Evolutionary conservation across 139 green algal genomes (phyloP).

Genomic region (Closterium sp.): DNA sequence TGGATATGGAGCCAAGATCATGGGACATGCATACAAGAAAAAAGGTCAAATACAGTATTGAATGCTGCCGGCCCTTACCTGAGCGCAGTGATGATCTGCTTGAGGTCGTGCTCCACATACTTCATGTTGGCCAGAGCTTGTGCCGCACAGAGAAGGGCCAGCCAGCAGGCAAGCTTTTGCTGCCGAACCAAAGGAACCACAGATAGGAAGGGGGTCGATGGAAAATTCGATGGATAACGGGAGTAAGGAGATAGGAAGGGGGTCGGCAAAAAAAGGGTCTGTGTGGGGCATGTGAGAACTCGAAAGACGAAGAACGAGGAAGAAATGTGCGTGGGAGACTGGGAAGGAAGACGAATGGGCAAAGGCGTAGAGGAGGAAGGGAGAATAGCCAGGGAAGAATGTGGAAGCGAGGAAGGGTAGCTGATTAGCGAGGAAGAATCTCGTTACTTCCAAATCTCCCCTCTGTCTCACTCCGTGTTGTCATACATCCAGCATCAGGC

Average conservation of each 20-base stretch:
- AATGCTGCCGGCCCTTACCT: not conserved
- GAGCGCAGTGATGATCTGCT: not conserved
- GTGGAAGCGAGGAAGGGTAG: not conserved
- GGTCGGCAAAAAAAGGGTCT: too few relatives aligned
- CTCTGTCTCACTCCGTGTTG: not conserved
- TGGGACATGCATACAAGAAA: not conserved
- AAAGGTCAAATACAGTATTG: not conserved
- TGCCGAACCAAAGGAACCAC: not conserved
- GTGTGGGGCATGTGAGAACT: too few relatives aligned
- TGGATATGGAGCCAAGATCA: not conserved
- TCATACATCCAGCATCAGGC: not conserved
- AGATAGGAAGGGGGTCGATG: not conserved
- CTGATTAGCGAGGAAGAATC: not conserved
- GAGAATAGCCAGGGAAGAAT: not conserved
- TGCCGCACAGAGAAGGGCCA: not conserved
- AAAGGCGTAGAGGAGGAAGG: not conserved
- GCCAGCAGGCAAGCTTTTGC: constrained; percentile 3
- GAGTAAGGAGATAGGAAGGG: too few relatives aligned
- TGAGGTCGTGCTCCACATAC: not conserved
- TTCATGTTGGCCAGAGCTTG: constrained; percentile 8
- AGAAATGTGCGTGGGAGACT: not conserved
- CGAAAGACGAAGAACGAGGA: not conserved
- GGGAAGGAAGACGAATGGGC: not conserved
- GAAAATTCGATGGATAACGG: too few relatives aligned
- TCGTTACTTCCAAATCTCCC: not conserved